phyloP scores from a whole-genome alignment of 192 early-diverging fungal genomes.

The Coemansia sp. region DNA sequence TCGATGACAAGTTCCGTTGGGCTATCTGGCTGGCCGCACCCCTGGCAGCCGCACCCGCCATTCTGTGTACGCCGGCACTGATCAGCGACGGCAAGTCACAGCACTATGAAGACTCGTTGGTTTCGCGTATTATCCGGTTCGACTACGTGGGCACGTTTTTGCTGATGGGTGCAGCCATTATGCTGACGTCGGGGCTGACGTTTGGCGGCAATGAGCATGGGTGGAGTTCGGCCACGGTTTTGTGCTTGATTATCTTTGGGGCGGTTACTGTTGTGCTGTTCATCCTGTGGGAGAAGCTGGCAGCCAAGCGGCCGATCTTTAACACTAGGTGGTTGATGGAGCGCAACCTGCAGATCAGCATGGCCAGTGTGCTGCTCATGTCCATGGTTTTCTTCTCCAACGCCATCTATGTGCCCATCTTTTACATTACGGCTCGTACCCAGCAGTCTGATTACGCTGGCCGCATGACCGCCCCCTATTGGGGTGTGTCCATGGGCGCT shows the following conservation, averaged over 20 bases:
- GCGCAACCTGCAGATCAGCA: conserved; percentile 45
- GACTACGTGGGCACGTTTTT: conserved; percentile 29
- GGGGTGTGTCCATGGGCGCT: conserved; percentile 23
- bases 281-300: conserved; percentile 24
- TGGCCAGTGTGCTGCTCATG: conserved; percentile 31
- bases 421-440: conserved; percentile 34
- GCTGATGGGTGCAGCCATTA: conserved; percentile 30
- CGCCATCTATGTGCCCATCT: conserved; percentile 30
- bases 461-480: conserved; percentile 34
- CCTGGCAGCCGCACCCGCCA: conserved; percentile 18
- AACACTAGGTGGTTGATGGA: conserved; percentile 33
- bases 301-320: conserved; percentile 27
- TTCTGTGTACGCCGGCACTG: conserved; percentile 40
- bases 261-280: conserved; percentile 18
- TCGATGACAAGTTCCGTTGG: conserved; percentile 35
- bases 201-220: conserved; percentile 47
- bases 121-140: conserved; percentile 13
- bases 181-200: conserved; percentile 33
- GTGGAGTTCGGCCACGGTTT: conserved; percentile 34
- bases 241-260: conserved; percentile 45
- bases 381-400: conserved; percentile 32
- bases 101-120: conserved; percentile 13
- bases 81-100: conserved; percentile 4
- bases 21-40: conserved; percentile 33
- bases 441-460: conserved; percentile 18